Evolutionary conservation across 164 flowering plant genomes (phyloP), one percentile per base, ranked within the genome.

Genomic region (Malania oleifera): DNA sequence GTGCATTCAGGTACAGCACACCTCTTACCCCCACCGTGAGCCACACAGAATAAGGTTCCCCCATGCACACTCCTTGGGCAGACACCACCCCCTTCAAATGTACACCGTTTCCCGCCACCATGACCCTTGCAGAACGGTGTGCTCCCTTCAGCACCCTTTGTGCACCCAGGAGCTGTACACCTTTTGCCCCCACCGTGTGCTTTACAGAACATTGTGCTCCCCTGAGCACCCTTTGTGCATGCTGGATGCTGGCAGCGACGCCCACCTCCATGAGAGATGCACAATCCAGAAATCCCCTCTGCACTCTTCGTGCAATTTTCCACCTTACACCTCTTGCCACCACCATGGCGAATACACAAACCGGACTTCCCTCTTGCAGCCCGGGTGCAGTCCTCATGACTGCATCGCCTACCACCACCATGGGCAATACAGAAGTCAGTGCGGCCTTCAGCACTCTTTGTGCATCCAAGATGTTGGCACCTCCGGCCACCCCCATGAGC

Each of bases 61-160:
- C 70, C 64, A 34, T 66, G 70, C 15, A 66, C 70, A 22, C 70
- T 66, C 51, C 55, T 66, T 23, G 70, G 64, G 56, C 64, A 66
- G 1, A 60, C 47, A 17, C 59, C 60, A 7, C 70, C 64, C 13
- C 64, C 70, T 35, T 49, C 40, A 40, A 20, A 46, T 46, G 50
- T 46, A 46, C 50, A 46, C 50, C 50, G 20, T 46, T 46, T 46
- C 14, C 50, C 50, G 26, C 50, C 50, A 46, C 50, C 50, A 12
- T 46, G 50, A 13, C 50, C 50, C 26, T 46, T 46, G 26, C 50
- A 46, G 18, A 46, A 46, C 9, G 50, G 25, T 46, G 50, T 46
- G 14, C 50, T 46, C 26, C 50, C 50, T 46, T 46, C 50, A 20
- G 50, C 50, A 20, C 50, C 50, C 26, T 46, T 46, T 20, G 50